Conservation (phyloP, 179 eudicot genomes). For the Dionaea muscipula region DNA sequence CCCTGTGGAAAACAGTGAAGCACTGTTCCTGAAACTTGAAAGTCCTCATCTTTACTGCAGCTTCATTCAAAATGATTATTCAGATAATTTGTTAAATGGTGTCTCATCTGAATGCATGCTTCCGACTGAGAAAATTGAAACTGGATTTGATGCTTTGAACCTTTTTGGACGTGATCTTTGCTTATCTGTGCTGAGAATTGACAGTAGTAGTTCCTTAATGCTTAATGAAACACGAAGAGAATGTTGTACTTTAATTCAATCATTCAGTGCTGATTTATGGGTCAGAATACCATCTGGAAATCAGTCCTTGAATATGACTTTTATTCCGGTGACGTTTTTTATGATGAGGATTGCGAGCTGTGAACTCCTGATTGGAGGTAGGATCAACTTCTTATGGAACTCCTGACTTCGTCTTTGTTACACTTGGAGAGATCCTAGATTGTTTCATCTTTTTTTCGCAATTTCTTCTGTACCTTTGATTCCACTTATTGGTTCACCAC, state of each 20-base stretch:
- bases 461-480: too few relatives aligned
- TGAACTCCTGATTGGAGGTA: conserved; percentile 63
- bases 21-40: conserved; percentile 48
- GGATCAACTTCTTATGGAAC: neutral
- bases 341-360: conserved; percentile 43
- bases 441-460: too few relatives aligned
- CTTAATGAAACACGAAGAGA: conserved; percentile 15
- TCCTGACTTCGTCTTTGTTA: too few relatives aligned
- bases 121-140: conserved; percentile 27
- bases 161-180: conserved; percentile 56
- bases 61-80: conserved; percentile 36
- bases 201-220: conserved; percentile 16
- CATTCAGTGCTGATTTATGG: conserved; percentile 63
- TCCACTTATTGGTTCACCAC: too few relatives aligned
- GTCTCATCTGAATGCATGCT: conserved; percentile 46
- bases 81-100: conserved; percentile 22
- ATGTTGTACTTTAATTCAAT: conserved; percentile 31
- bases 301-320: conserved; percentile 18
- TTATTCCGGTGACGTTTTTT: conserved; percentile 28
- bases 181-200: conserved; percentile 31
- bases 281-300: conserved; percentile 48
- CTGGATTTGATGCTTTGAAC: conserved; percentile 40
- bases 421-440: too few relatives aligned
- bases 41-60: conserved; percentile 40
- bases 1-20: conserved; percentile 38